phyloP scores from a whole-genome alignment of 306 rosid species.

The Heteromeles arbutifolia region DNA sequence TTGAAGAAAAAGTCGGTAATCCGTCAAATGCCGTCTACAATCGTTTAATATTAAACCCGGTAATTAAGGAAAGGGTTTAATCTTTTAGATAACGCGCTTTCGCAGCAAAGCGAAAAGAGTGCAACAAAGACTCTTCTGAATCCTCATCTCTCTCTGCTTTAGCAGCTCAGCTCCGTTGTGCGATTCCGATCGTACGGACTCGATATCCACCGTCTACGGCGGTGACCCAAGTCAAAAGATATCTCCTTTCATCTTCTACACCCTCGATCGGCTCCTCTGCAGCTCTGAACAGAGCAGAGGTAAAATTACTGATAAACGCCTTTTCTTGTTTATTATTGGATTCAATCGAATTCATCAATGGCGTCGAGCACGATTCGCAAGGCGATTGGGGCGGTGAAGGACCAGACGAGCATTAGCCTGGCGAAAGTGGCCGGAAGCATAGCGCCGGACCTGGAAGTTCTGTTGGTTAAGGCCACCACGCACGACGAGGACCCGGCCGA shows the following conservation, averaged over 20 bases:
- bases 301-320: background rate
- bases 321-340: background rate
- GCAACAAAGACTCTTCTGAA: background rate
- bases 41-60: background rate
- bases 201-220: background rate
- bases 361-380: conserved; percentile 75
- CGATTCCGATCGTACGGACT: conserved; percentile 6
- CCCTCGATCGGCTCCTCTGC: background rate
- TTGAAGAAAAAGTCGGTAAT: background rate
- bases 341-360: conserved; percentile 22
- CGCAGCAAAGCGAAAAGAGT: background rate
- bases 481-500: conserved; percentile 79
- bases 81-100: background rate
- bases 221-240: conserved; percentile 3
- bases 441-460: conserved; percentile 77
- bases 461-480: conserved; percentile 71
- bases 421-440: conserved; percentile 79
- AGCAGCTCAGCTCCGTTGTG: background rate
- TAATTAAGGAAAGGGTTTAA: background rate
- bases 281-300: background rate
- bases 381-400: conserved; percentile 86
- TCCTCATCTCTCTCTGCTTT: background rate
- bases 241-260: conserved; percentile 7
- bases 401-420: conserved; percentile 82
- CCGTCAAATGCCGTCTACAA: background rate